Percentiles rank a stretch among this genome's conserved stretches.
These are phyloP conservation scores for Exophiala sideris DNA, from an alignment of 2,329 filamentous ascomycete genomes.

Conservation along the genomic window DNA sequence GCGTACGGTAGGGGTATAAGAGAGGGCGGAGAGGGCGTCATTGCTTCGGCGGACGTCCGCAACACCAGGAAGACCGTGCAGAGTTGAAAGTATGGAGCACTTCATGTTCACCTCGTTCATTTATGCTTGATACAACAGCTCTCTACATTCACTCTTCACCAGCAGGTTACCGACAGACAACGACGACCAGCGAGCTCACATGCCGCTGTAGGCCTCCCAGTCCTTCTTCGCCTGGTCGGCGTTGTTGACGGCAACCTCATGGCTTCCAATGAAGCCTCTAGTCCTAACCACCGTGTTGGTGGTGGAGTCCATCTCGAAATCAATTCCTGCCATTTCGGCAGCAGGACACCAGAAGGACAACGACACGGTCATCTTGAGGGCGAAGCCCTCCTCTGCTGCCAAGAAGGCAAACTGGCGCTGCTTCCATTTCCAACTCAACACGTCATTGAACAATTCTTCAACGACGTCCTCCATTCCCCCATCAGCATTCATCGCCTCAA, in stretches of 20 bases:
- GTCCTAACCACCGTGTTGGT: neutral
- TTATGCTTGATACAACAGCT: neutral
- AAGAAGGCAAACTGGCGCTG: slow-evolving; percentile 1
- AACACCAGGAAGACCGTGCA: too few species aligned
- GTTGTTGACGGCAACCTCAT: slow-evolving; percentile 2
- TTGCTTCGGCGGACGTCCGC: neutral
- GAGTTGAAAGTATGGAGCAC: neutral
- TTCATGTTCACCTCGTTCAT: neutral
- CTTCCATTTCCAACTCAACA: slow-evolving; percentile 5
- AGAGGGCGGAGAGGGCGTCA: neutral
- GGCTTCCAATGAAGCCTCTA: slow-evolving; percentile 3
- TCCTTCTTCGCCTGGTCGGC: neutral
- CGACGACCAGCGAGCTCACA: neutral
- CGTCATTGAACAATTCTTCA: neutral
- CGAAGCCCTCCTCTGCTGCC: neutral
- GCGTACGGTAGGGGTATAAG: neutral
- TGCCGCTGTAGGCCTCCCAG: slow-evolving; percentile 1
- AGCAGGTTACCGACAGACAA: neutral
- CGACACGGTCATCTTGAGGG: neutral
- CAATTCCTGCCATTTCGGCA: neutral
- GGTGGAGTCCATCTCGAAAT: neutral
- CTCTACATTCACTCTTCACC: neutral
- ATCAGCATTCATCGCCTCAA: neutral
- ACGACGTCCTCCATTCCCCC: neutral
- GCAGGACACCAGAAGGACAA: neutral